Percentiles rank a stretch among this genome's conserved stretches.
Conservation (phyloP, 176 grass and related monocot species). For the Echinochloa phyllopogon region DNA sequence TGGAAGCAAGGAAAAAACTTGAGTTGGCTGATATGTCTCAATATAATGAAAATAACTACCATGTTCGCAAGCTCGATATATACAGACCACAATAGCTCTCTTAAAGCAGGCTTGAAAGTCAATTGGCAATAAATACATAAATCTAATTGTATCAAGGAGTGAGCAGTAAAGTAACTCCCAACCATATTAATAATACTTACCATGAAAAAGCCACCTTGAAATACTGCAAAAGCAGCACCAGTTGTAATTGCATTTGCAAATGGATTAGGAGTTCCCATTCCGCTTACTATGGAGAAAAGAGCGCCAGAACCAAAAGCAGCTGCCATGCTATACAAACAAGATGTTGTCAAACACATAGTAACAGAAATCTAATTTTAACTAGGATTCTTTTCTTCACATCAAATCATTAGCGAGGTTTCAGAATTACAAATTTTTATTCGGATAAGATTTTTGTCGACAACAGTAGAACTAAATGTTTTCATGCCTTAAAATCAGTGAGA, state of each 20-base stretch:
- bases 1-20: not conserved
- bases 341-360: slow-evolving; percentile 25
- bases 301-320: slow-evolving; percentile 95
- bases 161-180: slow-evolving; percentile 11
- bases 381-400: not conserved
- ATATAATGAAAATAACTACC: slow-evolving; percentile 8
- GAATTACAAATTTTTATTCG: not conserved
- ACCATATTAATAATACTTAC: slow-evolving; percentile 44
- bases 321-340: slow-evolving; percentile 68
- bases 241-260: slow-evolving; percentile 57
- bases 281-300: slow-evolving; percentile 89
- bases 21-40: not conserved
- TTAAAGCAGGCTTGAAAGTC: not conserved
- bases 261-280: slow-evolving; percentile 81
- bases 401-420: not conserved
- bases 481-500: slow-evolving; percentile 4
- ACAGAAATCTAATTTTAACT: slow-evolving; percentile 2
- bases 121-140: slow-evolving; percentile 19
- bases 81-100: not conserved
- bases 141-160: not conserved
- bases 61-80: not conserved
- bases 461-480: not conserved
- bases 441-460: slow-evolving; percentile 1
- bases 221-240: slow-evolving; percentile 79
- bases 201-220: slow-evolving; percentile 92